Evolutionary conservation across 768 basidiomycete species (phyloP).

Genomic region (Rhodotorula paludigena): DNA sequence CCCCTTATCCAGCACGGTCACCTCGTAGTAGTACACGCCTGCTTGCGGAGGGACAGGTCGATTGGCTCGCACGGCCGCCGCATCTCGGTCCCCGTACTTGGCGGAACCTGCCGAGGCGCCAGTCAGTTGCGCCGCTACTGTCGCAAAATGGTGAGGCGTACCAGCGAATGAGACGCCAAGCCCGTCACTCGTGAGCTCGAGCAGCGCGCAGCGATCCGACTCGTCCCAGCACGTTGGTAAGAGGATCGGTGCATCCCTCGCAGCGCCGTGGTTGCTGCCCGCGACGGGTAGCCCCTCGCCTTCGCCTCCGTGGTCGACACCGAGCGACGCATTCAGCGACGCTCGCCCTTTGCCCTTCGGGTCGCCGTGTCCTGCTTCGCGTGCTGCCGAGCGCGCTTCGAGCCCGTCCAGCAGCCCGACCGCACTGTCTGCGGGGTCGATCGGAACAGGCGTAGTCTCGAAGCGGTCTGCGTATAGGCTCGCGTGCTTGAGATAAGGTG

Average conservation of each 20-base stretch:
- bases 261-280: not conserved
- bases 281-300: not conserved
- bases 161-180: slow-evolving; percentile 23
- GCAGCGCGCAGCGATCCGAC: slow-evolving; percentile 25
- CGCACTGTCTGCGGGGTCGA: no score
- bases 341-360: not conserved
- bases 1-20: slow-evolving; percentile 73
- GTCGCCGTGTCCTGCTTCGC: no score
- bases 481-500: slow-evolving; percentile 36
- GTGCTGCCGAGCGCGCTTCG: no score
- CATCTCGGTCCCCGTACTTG: slow-evolving; percentile 64
- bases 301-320: not conserved
- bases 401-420: no score
- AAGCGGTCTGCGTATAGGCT: slow-evolving; percentile 18
- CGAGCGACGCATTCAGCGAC: not conserved
- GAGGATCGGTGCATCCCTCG: slow-evolving; percentile 1
- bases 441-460: no score
- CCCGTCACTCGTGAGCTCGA: slow-evolving; percentile 27
- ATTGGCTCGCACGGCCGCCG: slow-evolving; percentile 73
- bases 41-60: slow-evolving; percentile 74
- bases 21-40: slow-evolving; percentile 93
- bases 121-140: slow-evolving; percentile 37
- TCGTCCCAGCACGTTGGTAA: slow-evolving; percentile 30
- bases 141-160: slow-evolving; percentile 14
- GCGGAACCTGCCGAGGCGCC: slow-evolving; percentile 31